phyloP scores from a whole-genome alignment of 2,329 filamentous ascomycete genomes.

The Laburnicola sp. region DNA sequence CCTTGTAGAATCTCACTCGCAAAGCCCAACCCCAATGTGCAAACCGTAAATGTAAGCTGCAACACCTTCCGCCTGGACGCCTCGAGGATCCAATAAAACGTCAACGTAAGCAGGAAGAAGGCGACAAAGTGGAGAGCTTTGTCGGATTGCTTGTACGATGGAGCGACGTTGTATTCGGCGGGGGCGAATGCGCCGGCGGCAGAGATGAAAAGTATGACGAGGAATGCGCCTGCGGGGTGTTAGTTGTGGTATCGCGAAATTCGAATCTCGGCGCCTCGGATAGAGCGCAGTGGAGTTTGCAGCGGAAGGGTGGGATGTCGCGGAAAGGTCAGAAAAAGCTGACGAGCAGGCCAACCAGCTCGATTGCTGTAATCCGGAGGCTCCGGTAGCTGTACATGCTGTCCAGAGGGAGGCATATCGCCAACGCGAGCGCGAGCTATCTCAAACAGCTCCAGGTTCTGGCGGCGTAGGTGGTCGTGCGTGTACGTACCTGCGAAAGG shows the following conservation, averaged over 20 bases:
- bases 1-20: constrained; percentile 77
- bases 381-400: too few species aligned
- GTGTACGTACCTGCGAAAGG: constrained; percentile 77
- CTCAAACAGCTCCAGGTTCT: constrained; percentile 16
- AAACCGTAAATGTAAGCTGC: constrained; percentile 79
- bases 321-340: too few species aligned
- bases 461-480: constrained; percentile 16
- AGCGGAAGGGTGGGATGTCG: too few species aligned
- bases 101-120: constrained; percentile 84
- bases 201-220: constrained; percentile 66
- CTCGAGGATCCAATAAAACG: constrained; percentile 97
- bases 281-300: constrained; percentile 1
- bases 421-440: neutral
- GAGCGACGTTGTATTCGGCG: constrained; percentile 47
- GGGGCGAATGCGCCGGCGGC: constrained; percentile 72
- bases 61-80: constrained; percentile 82
- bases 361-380: too few species aligned
- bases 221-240: constrained; percentile 48
- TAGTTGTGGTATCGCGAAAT: constrained; percentile 2
- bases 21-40: constrained; percentile 71
- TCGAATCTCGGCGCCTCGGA: neutral
- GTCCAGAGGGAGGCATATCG: too few species aligned
- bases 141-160: constrained; percentile 72
- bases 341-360: too few species aligned
- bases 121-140: constrained; percentile 84